Conservation (phyloP, 768 basidiomycete genomes). For the Psilocybe cubensis region DNA sequence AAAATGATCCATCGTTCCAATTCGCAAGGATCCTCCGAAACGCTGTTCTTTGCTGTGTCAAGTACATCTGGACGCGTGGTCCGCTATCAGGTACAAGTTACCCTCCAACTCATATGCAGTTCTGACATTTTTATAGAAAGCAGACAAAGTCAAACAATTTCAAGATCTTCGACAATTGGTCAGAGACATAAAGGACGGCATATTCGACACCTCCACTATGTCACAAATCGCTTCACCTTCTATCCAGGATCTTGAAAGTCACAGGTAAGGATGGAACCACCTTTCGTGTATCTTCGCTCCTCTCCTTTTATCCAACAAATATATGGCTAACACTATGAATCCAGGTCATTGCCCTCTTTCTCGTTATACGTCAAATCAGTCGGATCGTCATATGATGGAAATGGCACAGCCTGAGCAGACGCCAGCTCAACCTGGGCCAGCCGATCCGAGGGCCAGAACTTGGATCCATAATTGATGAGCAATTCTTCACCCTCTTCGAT, state of each 20-base stretch:
- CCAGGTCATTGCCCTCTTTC: neutral
- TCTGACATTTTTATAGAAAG: constrained; percentile 32
- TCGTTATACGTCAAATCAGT: constrained; percentile 6
- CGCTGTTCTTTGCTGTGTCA: constrained; percentile 75
- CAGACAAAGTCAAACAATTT: constrained; percentile 49
- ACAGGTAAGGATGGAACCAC: too few species aligned
- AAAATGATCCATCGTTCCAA: constrained; percentile 43
- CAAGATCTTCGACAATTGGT: constrained; percentile 32
- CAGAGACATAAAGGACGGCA: constrained; percentile 26
- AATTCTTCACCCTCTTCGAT: constrained; percentile 52
- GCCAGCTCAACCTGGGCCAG: neutral
- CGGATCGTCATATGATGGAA: neutral
- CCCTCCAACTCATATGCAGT: neutral
- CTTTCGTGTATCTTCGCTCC: too few species aligned
- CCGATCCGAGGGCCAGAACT: constrained; percentile 34
- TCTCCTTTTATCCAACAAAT: too few species aligned
- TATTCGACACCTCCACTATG: neutral
- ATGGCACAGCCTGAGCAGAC: neutral
- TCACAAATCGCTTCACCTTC: neutral
- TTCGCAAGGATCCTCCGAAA: constrained; percentile 40
- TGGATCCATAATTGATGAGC: constrained; percentile 59
- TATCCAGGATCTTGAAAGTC: neutral
- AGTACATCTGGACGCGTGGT: constrained; percentile 79
- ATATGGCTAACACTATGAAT: neutral
- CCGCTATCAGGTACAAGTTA: constrained; percentile 61